Conservation (phyloP, 805 yeast species). For the Komagataella ulmi region DNA sequence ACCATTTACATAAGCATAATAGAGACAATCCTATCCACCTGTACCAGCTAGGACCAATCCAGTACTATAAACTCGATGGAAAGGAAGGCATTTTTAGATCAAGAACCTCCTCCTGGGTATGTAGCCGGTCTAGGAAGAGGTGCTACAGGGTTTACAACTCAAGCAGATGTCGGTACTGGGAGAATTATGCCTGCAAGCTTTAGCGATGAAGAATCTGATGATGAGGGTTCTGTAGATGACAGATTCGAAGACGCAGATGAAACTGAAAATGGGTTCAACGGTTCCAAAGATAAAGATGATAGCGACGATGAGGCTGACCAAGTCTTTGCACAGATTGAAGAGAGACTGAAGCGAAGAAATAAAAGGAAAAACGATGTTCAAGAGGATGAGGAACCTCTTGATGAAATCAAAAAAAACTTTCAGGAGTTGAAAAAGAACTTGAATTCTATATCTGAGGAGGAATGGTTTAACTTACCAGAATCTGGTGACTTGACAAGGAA, state of each 20-base stretch:
- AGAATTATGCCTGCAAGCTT: constrained; percentile 17
- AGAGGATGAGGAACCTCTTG: constrained; percentile 11
- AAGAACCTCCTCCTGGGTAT: constrained; percentile 82
- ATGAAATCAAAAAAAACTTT: constrained; percentile 38
- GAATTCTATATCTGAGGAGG: constrained; percentile 42
- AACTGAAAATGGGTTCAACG: constrained; percentile 10
- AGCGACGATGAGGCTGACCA: constrained; percentile 73
- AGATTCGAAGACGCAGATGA: constrained; percentile 14
- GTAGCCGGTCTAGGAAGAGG: constrained; percentile 93
- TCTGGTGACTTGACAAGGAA: constrained; percentile 76
- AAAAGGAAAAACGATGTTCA: constrained; percentile 4
- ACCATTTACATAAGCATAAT: neutral
- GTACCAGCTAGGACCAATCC: neutral
- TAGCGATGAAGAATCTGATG: constrained; percentile 14
- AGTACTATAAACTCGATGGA: constrained; percentile 21
- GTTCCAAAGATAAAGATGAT: constrained; percentile 15
- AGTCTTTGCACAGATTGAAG: constrained; percentile 57
- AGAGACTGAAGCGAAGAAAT: constrained; percentile 21
- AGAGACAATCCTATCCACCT: neutral
- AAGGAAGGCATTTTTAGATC: constrained; percentile 57
- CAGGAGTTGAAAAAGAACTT: constrained; percentile 55
- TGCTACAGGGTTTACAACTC: constrained; percentile 84
- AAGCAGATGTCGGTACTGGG: constrained; percentile 57
- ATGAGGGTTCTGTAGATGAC: constrained; percentile 17
- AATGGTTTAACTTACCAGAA: constrained; percentile 80